Base-by-base conservation (phyloP, 73 alveolate species). In the Diophrys appendiculata region DNA sequence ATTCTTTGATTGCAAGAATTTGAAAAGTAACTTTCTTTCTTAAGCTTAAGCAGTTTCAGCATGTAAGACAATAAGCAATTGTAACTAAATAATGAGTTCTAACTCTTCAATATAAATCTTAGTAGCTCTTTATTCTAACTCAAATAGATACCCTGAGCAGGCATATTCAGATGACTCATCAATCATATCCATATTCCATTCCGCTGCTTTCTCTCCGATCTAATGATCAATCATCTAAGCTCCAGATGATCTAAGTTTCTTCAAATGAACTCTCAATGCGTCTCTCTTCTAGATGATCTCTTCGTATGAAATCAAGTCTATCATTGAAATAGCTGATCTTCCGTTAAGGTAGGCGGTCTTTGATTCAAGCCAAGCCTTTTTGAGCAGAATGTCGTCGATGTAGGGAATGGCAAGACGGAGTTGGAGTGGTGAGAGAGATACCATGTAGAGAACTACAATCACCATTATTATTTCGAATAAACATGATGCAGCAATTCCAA, bases 361-460 rank as follows among this genome's bases (percentile, higher is more conserved):
- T 54, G 91, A 82, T 32, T 88, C 95, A 14, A 84, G 86, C 95
- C 92, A 89, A 14, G 97, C 88, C 54, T 82, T 84, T 68, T 84
- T 84, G 31, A 88, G 54, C 27, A 82, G 71, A 22, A 78, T 68
- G 27, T 65, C 70, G 80, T 91, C 90, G 31, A 80, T 53, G 69
- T 60, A 55, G 5, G 77, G 75, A 54, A 73, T 80, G 68, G 79
- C 91, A n/a, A 33, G 71, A n/a, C 78, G 82, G 0, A 91, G 72
- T 3, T 83, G 75, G 13, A 68, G 81, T 13, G 87, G 84, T 24
- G 92, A 55, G 56, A 84, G 74, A n/a, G 85, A 68, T 22, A 86
- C 54, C 31, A 91, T 22, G 76, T 77, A 81, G 54, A 91, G 73
- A 23, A 67, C 26, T 24, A 65, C 72, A 8, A 89, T 32, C 27